Percentiles rank a stretch among this genome's conserved stretches.
These are phyloP conservation scores for Uronychia binucleata DNA, from an alignment of 73 alveolate genomes.

Conservation along the genomic window DNA sequence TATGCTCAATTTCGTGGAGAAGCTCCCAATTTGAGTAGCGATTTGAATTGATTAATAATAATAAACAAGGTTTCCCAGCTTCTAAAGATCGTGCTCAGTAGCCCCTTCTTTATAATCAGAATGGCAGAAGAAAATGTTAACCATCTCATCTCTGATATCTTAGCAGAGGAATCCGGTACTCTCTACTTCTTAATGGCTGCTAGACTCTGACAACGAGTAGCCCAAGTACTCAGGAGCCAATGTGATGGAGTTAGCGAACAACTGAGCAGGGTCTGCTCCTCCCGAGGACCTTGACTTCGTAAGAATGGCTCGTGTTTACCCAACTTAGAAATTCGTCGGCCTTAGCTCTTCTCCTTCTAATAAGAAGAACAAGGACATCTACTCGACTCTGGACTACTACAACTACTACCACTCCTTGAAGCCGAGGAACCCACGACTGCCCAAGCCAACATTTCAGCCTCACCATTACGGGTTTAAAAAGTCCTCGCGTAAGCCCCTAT, in stretches of 20 bases:
- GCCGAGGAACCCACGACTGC: conserved; percentile 72
- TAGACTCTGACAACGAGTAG: conserved; percentile 8
- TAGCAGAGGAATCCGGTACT: conserved; percentile 55
- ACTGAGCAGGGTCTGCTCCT: neutral
- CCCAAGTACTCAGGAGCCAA: neutral
- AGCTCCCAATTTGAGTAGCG: conserved; percentile 6
- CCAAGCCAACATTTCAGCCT: conserved; percentile 81
- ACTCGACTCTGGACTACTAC: conserved; percentile 63
- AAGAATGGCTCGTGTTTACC: neutral
- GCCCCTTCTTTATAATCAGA: neutral
- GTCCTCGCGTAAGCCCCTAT: neutral
- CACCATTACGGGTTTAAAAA: neutral
- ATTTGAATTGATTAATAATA: neutral
- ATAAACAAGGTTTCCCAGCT: neutral
- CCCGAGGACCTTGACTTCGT: neutral
- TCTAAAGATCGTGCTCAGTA: too few relatives aligned
- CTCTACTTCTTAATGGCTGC: conserved; percentile 24
- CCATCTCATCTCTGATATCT: conserved; percentile 53
- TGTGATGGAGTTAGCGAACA: neutral
- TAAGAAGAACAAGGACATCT: conserved; percentile 40
- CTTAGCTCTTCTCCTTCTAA: neutral
- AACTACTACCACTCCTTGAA: conserved; percentile 74
- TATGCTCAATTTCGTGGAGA: conserved; percentile 7
- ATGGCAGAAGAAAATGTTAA: conserved; percentile 40
- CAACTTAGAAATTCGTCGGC: neutral